Conservation (phyloP, 805 yeast genomes). For the Candida sphagnicola region DNA sequence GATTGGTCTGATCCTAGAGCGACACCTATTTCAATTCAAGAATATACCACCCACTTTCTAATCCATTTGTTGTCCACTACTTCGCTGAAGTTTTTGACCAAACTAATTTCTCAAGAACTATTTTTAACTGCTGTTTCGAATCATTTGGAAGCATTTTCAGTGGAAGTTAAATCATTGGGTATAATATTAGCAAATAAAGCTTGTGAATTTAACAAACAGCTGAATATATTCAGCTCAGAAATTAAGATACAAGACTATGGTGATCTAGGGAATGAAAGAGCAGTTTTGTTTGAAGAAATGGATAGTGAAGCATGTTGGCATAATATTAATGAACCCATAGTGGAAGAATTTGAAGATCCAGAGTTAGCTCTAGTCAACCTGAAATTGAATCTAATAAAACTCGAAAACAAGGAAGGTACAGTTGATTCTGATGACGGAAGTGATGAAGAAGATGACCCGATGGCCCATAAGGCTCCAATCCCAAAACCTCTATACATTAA, state of each 20-base stretch:
- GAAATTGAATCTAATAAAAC: neutral
- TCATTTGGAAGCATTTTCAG: conserved; percentile 48
- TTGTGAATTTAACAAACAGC: conserved; percentile 26
- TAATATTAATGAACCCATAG: conserved; percentile 15
- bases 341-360: conserved; percentile 14
- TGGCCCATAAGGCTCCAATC: conserved; percentile 30
- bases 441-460: conserved; percentile 53
- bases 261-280: conserved; percentile 14
- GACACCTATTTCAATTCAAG: conserved; percentile 43
- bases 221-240: conserved; percentile 29
- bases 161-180: conserved; percentile 47
- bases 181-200: conserved; percentile 54
- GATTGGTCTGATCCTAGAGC: conserved; percentile 28
- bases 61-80: conserved; percentile 25
- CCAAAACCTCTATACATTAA: conserved; percentile 64
- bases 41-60: conserved; percentile 44
- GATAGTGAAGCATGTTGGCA: conserved; percentile 16
- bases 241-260: conserved; percentile 23
- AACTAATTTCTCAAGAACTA: conserved; percentile 27
- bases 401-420: neutral
- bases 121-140: conserved; percentile 53
- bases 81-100: conserved; percentile 12
- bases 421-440: conserved; percentile 13
- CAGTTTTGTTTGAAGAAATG: neutral
- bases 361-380: neutral